phyloP scores from a whole-genome alignment of 257 asterid genomes.

The Salvia splendens region DNA sequence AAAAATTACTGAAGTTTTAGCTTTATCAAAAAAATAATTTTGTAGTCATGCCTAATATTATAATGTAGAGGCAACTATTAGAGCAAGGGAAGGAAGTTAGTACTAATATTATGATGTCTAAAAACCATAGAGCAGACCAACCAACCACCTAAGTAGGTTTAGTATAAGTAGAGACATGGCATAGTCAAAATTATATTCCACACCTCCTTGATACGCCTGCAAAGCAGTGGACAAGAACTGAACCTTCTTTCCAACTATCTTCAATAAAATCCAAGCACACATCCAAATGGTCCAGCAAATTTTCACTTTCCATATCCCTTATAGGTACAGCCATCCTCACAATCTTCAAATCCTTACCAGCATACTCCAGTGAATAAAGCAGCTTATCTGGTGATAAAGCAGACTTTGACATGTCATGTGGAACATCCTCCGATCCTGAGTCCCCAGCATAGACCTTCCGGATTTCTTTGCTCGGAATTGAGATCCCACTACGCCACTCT shows the following conservation, averaged over 20 bases:
- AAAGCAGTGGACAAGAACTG: conserved; percentile 94
- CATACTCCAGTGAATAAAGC: conserved; percentile 77
- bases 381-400: conserved; percentile 70
- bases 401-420: conserved; percentile 50
- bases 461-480: conserved; percentile 75
- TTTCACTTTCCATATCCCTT: conserved; percentile 88
- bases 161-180: conserved; percentile 20
- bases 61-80: conserved; percentile 1
- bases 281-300: conserved; percentile 86
- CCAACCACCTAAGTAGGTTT: conserved; percentile 13
- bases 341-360: conserved; percentile 88
- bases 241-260: conserved; percentile 75
- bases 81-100: not conserved
- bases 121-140: conserved; percentile 6
- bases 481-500: conserved; percentile 76
- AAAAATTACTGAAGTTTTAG: not conserved
- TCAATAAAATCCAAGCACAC: conserved; percentile 88
- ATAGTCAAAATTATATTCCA: conserved; percentile 14
- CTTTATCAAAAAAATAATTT: not conserved
- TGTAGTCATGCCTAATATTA: not conserved
- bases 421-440: conserved; percentile 48
- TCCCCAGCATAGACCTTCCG: conserved; percentile 73
- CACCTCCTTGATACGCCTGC: conserved; percentile 99
- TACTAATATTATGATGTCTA: not conserved
- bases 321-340: conserved; percentile 87